These are phyloP conservation scores for Amanita pallidorosea DNA, from an alignment of 768 basidiomycete genomes.

Conservation along the genomic window DNA sequence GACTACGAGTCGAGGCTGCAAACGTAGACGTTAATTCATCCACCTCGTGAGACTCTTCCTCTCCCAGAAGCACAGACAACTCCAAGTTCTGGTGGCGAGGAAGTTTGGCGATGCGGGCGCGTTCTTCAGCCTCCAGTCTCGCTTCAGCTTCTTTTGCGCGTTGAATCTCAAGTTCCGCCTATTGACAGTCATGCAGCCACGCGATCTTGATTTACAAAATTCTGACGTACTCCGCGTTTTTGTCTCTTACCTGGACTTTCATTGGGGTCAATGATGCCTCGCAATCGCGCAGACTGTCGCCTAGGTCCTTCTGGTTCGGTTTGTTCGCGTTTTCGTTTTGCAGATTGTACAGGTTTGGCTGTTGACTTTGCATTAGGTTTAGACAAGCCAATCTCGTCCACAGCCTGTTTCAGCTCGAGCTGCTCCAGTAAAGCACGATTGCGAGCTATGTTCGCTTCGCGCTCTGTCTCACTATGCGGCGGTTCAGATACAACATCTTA, in stretches of 20 bases:
- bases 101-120: slow-evolving; percentile 47
- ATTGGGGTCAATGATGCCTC: slow-evolving; percentile 36
- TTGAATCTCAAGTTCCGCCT: slow-evolving; percentile 42
- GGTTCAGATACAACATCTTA: not conserved
- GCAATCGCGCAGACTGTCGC: slow-evolving; percentile 57
- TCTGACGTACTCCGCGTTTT: slow-evolving; percentile 48
- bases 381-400: slow-evolving; percentile 33
- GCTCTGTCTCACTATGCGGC: slow-evolving; percentile 47
- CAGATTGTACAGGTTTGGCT: slow-evolving; percentile 54
- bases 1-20: slow-evolving; percentile 22
- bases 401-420: slow-evolving; percentile 54
- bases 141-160: slow-evolving; percentile 51
- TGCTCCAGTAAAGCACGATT: slow-evolving; percentile 68
- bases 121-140: slow-evolving; percentile 50
- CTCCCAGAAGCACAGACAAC: slow-evolving; percentile 41
- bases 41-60: slow-evolving; percentile 37
- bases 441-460: slow-evolving; percentile 73
- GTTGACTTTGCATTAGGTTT: slow-evolving; percentile 25
- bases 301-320: slow-evolving; percentile 37
- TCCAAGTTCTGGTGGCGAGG: slow-evolving; percentile 62
- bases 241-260: slow-evolving; percentile 56
- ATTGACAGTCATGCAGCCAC: not conserved
- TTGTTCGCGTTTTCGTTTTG: slow-evolving; percentile 44
- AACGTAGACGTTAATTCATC: slow-evolving; percentile 35
- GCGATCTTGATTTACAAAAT: not conserved